Percentiles rank a stretch among this genome's conserved stretches.
These are phyloP conservation scores for Termitomyces titanicus DNA, from an alignment of 768 basidiomycete genomes.

Conservation along the genomic window DNA sequence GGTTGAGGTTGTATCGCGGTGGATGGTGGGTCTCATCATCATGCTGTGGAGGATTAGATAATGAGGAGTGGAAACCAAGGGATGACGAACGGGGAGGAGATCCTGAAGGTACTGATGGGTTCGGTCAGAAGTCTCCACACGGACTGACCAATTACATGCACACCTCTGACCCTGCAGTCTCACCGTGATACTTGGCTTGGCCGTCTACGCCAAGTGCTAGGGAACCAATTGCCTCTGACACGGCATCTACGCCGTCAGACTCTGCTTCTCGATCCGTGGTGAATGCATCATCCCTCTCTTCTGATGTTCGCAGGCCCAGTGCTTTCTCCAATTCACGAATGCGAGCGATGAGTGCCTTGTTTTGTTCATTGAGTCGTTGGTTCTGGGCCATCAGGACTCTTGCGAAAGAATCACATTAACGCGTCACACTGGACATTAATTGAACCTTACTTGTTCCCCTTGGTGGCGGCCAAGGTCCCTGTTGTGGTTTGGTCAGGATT, in stretches of 20 bases:
- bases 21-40: slow-evolving; percentile 10
- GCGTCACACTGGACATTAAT: neutral
- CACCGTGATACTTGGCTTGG: slow-evolving; percentile 47
- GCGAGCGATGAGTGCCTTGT: slow-evolving; percentile 36
- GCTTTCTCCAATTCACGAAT: slow-evolving; percentile 45
- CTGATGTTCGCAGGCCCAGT: slow-evolving; percentile 21
- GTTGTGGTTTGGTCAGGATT: neutral
- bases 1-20: slow-evolving; percentile 23
- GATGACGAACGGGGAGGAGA: slow-evolving; percentile 28
- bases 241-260: slow-evolving; percentile 20
- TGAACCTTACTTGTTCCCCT: slow-evolving; percentile 47
- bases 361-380: slow-evolving; percentile 43
- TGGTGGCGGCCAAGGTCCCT: slow-evolving; percentile 50
- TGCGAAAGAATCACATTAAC: neutral
- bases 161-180: slow-evolving; percentile 48
- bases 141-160: neutral
- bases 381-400: slow-evolving; percentile 52
- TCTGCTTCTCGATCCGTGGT: slow-evolving; percentile 11
- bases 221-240: slow-evolving; percentile 42
- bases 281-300: neutral
- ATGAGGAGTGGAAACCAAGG: neutral
- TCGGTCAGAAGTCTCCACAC: neutral
- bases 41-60: slow-evolving; percentile 6
- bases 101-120: slow-evolving; percentile 34
- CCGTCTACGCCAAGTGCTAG: slow-evolving; percentile 47